Percentiles rank a stretch among this genome's conserved stretches.
These are phyloP conservation scores for Dactylellina haptotyla DNA, from an alignment of 2,329 filamentous ascomycete species.

Conservation along the genomic window DNA sequence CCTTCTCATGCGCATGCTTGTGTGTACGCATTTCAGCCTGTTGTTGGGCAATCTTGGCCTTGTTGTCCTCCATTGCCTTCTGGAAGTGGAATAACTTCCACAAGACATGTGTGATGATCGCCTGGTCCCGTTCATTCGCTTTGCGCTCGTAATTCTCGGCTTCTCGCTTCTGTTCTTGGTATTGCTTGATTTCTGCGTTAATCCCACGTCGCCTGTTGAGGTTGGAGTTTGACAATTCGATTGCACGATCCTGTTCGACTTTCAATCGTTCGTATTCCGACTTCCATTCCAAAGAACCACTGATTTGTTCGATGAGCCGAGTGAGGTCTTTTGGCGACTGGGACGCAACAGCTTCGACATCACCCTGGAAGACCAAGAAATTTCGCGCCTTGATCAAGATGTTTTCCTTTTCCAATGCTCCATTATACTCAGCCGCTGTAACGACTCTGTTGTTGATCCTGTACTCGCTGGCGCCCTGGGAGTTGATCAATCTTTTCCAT, in stretches of 20 bases:
- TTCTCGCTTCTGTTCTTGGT: constrained; percentile 94
- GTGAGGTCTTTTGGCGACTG: constrained; percentile 95
- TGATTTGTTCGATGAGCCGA: constrained; percentile 94
- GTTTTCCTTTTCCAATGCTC: constrained; percentile 88
- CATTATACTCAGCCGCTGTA: constrained; percentile 90
- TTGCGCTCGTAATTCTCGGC: constrained; percentile 93
- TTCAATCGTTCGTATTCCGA: constrained; percentile 93
- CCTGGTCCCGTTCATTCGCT: constrained; percentile 86
- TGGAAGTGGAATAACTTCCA: constrained; percentile 99
- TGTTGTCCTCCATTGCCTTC: constrained; percentile 89
- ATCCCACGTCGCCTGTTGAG: constrained; percentile 90
- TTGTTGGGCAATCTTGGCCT: constrained; percentile 87
- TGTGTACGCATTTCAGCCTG: constrained; percentile 95
- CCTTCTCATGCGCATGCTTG: constrained; percentile 81
- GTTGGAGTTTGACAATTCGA: constrained; percentile 87
- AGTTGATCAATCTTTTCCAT: constrained; percentile 96
- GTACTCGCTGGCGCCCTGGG: constrained; percentile 88
- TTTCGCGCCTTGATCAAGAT: constrained; percentile 98
- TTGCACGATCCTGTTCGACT: constrained; percentile 82
- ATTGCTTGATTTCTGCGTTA: constrained; percentile 97
- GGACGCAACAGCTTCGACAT: constrained; percentile 95
- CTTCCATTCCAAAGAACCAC: constrained; percentile 93
- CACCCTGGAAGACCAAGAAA: constrained; percentile 97
- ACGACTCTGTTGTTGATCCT: constrained; percentile 94
- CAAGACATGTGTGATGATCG: constrained; percentile 89